phyloP scores from a whole-genome alignment of 1,284 basidiomycete species.

The Anthracocystis setariae region DNA sequence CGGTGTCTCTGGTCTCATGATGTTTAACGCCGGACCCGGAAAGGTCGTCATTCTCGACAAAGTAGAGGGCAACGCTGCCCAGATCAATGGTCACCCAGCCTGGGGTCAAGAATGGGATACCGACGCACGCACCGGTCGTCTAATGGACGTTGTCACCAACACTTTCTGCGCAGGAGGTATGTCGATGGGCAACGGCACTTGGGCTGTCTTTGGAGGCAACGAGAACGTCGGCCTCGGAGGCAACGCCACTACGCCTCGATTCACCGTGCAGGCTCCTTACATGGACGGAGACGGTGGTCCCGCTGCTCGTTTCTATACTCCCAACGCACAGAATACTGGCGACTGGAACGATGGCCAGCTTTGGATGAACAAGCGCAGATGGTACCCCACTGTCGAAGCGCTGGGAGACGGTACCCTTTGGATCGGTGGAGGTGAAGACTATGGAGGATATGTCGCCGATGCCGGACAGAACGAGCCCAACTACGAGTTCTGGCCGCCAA shows the following conservation, averaged over 20 bases:
- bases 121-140: slow-evolving; percentile 37
- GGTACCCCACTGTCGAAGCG: slow-evolving; percentile 48
- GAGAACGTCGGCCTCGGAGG: slow-evolving; percentile 62
- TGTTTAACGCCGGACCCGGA: slow-evolving; percentile 56
- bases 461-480: slow-evolving; percentile 41
- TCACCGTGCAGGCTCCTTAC: slow-evolving; percentile 30
- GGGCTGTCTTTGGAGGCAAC: slow-evolving; percentile 65
- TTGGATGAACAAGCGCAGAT: slow-evolving; percentile 35
- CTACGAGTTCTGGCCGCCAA: slow-evolving; percentile 45
- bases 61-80: slow-evolving; percentile 63
- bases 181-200: slow-evolving; percentile 64
- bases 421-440: slow-evolving; percentile 37
- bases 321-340: slow-evolving; percentile 17
- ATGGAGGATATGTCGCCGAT: slow-evolving; percentile 40
- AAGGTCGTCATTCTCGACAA: slow-evolving; percentile 68
- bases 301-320: slow-evolving; percentile 39
- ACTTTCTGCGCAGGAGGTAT: slow-evolving; percentile 67
- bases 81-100: slow-evolving; percentile 48
- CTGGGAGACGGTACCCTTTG: slow-evolving; percentile 43
- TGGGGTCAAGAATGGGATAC: slow-evolving; percentile 58
- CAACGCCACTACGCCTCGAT: slow-evolving; percentile 30
- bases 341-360: slow-evolving; percentile 38
- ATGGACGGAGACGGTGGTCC: slow-evolving; percentile 43
- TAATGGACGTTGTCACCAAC: slow-evolving; percentile 66
- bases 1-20: slow-evolving; percentile 61